Base-by-base conservation (phyloP, 1,139 yeast species). In the Scheffersomyces titani region DNA sequence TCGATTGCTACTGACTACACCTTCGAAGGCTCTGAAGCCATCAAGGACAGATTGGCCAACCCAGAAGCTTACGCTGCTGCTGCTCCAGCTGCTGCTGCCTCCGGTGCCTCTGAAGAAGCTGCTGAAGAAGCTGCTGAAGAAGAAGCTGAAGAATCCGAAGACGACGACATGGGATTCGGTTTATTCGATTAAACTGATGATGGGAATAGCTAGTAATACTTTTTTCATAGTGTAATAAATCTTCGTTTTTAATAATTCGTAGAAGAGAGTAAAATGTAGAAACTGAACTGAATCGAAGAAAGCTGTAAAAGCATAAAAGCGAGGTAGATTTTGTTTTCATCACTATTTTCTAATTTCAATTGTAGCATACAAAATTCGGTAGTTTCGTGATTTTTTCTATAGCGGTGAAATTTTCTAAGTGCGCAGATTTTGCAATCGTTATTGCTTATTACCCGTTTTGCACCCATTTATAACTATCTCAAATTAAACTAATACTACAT, bases 1-100 rank as follows among this genome's bases (percentile, higher is more conserved):
- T 96, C 99, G 69, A 84, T 94, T 83, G 99, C 98, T 77, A 89
- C 98, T 77, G 98, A 94, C 80, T 94, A 93, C 92, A 90, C 97
- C 76, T 94, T 89, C 84, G 98, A 96, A 84, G 99, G 97, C 81
- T 91, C 97, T 71, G 99, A 93, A 87, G 92, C 96, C 72, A 88
- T 96, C 85, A 92, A 92, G 90, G 99, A 94, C 90, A 91, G 98
- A 85, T 86, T 94, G 75, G 84, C 84, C 65, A 80, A 80, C 83
- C 84, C 84, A 69, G 84, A 80, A 57, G 98, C 97, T 83, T 94
- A 94, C 91, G 99, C 99, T 79, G 97, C 96, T 72, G 97, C 97
- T 81, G 96, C 96, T 80, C 98, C 98, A 76, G 90, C 76, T 72
- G 83, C 98, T 73, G 93, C 96, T 81, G 96, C 97, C 68, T 92